Conservation (phyloP, 371 early-diverging fungal genomes). For the Apophysomyces elegans region DNA sequence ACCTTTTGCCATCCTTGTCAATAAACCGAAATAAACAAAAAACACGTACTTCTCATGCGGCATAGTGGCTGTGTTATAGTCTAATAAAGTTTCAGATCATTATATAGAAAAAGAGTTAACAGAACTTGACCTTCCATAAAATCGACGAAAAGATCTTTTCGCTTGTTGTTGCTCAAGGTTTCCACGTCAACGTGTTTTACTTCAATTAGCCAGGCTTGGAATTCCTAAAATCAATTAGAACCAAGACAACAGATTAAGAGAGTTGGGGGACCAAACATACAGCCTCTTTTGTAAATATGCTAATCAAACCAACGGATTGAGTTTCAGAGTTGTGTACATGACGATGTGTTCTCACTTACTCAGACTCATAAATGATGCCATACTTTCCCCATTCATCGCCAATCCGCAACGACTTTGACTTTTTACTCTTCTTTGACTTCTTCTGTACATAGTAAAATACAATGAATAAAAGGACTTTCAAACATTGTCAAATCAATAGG, state of each 20-base stretch:
- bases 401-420: constrained; percentile 27
- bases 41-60: constrained; percentile 67
- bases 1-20: constrained; percentile 28
- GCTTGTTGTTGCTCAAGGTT: constrained; percentile 52
- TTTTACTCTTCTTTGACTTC: constrained; percentile 42
- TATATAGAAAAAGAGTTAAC: background rate
- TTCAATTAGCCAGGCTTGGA: constrained; percentile 78
- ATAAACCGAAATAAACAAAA: constrained; percentile 9
- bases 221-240: constrained; percentile 51
- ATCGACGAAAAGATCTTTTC: constrained; percentile 67
- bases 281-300: constrained; percentile 63
- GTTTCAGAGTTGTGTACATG: background rate
- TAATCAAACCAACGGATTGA: constrained; percentile 6
- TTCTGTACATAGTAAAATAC: constrained; percentile 8
- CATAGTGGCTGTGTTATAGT: constrained; percentile 78
- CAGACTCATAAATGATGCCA: constrained; percentile 63
- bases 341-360: constrained; percentile 29
- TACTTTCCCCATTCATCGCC: constrained; percentile 56
- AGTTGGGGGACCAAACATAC: constrained; percentile 17
- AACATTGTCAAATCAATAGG: no score
- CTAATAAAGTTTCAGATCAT: constrained; percentile 25
- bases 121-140: constrained; percentile 64
- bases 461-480: background rate
- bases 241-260: background rate
- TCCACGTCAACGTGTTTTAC: constrained; percentile 68